Evolutionary conservation across 805 yeast species (phyloP), one percentile per base, ranked within the genome.

Genomic region (Metschnikowia cubensis): DNA sequence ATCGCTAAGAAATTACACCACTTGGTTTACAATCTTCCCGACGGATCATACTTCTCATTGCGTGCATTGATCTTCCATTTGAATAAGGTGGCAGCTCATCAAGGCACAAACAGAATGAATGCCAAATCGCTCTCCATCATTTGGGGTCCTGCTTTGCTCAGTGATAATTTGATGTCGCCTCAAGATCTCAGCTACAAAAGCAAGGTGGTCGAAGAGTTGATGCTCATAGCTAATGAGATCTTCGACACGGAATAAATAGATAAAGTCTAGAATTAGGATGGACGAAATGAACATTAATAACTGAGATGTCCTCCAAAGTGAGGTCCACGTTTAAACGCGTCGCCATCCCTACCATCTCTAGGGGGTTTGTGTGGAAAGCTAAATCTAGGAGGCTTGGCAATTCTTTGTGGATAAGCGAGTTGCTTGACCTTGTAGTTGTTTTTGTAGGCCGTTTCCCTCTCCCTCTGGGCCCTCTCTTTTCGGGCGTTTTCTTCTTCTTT

Each of bases 61-160:
- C 75, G 97, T 56, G 82, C 89, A 34, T 71, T 94, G 56, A 72
- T 91, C 1, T 89, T 92, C 76, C 99, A 94, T 66, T 79, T 94
- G 53, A 83, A 85, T 54, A 80, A 85, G 49, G 84, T 94, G 13
- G 81, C 85, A 35, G 77, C 78, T 29, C 75, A 82, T 49, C 84
- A 83, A 60, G 75, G 75, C 18, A 58, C 68, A 34, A 89, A 90
- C 64, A 78, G 94, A 63, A 94, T 94, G 99, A 83, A 83, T 42
- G 76, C 84, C 50, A 84, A 85, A 61, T 85, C 87, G 52, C 67
- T 94, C 59, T 88, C 96, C 42, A 88, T 89, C 36, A 90, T 92
- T 35, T 94, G 99, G 99, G 97, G 97, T 0, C 96, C 96, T 17
- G 87, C 88, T 2, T 69, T 94, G 47, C 77, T 94, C 65, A 81